Conservation (phyloP, 192 early-diverging fungal genomes). For the Allomyces macrogynus region DNA sequence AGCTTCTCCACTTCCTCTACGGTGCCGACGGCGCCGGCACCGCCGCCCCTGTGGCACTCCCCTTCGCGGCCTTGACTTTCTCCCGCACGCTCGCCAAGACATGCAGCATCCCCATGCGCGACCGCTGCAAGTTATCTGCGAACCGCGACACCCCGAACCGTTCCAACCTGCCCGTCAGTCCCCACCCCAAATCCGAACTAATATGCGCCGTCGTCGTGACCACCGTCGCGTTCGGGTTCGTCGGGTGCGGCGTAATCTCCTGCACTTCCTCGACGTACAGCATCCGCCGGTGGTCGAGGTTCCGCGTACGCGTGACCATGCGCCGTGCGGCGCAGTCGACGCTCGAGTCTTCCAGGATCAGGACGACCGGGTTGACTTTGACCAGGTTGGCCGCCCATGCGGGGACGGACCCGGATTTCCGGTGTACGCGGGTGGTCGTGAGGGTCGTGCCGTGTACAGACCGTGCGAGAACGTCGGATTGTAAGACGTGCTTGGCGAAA, state of each 20-base stretch:
- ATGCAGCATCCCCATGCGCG: neutral
- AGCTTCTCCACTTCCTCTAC: too few relatives aligned
- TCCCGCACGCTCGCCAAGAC: neutral
- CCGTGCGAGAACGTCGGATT: conserved; percentile 81
- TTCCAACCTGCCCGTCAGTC: conserved; percentile 63
- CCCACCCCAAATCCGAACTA: conserved; percentile 71
- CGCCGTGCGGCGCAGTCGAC: conserved; percentile 53
- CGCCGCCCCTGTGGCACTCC: too few relatives aligned
- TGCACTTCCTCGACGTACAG: conserved; percentile 88
- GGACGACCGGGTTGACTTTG: conserved; percentile 63
- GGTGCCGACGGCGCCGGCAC: too few relatives aligned
- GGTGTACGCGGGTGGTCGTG: conserved; percentile 66
- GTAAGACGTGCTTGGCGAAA: conserved; percentile 80
- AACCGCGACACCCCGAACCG: conserved; percentile 70
- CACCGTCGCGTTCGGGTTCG: conserved; percentile 32
- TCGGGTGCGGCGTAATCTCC: conserved; percentile 30
- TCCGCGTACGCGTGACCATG: conserved; percentile 68
- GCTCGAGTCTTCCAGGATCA: conserved; percentile 73
- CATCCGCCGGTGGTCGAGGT: conserved; percentile 78
- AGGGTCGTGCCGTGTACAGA: conserved; percentile 54
- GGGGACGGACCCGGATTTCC: conserved; percentile 72
- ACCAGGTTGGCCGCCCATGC: conserved; percentile 65
- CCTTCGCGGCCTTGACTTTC: neutral
- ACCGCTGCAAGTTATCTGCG: conserved; percentile 32
- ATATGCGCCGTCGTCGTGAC: conserved; percentile 67